A percentile compares a stretch with the other conserved stretches of the same genome.
Evolutionary conservation across 371 early-diverging fungal genomes (phyloP).

Genomic region (Synchytrium microbalum): DNA sequence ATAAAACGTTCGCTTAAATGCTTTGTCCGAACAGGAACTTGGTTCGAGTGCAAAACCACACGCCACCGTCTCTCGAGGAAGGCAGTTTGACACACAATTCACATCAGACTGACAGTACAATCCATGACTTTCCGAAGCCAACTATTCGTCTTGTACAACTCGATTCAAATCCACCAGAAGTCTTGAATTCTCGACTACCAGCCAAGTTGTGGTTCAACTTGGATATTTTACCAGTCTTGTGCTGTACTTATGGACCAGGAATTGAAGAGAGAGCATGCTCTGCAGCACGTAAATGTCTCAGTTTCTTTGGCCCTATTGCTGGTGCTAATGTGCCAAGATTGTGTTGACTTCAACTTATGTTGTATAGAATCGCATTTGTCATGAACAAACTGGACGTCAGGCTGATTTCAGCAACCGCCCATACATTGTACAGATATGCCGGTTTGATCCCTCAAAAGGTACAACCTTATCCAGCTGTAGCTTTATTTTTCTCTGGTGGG

Average conservation of each 20-base stretch:
- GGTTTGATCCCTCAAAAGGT: constrained; percentile 88
- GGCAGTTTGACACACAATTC: too few relatives aligned
- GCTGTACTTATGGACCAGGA: neutral
- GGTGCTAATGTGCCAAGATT: neutral
- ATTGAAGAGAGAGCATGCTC: neutral
- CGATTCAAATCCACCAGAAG: too few relatives aligned
- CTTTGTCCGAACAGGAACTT: too few relatives aligned
- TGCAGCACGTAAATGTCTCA: neutral
- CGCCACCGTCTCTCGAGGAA: too few relatives aligned
- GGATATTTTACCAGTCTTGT: too few relatives aligned
- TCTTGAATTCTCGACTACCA: neutral
- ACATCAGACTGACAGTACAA: too few relatives aligned
- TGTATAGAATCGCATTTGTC: constrained; percentile 56
- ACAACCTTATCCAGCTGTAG: neutral
- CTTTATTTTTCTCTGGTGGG: neutral
- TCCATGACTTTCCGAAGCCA: too few relatives aligned
- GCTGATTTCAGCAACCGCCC: constrained; percentile 54
- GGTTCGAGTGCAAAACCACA: too few relatives aligned
- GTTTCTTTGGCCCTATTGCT: neutral
- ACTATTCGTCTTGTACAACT: too few relatives aligned
- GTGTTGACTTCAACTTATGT: neutral
- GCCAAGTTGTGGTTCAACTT: neutral
- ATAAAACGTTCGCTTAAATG: too few relatives aligned
- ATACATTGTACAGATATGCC: constrained; percentile 77
- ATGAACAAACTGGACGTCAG: constrained; percentile 61